These are phyloP conservation scores for Clavispora carvajalis DNA, from an alignment of 805 yeast species.

Conservation along the genomic window DNA sequence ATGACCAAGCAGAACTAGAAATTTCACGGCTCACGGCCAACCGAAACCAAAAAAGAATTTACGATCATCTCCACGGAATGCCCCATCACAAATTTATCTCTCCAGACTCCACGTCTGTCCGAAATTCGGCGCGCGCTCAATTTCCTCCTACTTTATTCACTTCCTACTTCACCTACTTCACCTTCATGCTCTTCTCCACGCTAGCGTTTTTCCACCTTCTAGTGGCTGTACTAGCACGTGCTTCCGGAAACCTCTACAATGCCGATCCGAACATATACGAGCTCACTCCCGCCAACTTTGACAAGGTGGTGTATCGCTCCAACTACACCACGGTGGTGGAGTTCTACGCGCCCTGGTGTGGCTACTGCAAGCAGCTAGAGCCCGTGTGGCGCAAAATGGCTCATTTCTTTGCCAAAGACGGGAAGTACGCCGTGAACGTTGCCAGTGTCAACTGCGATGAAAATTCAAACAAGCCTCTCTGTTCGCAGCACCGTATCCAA, in stretches of 20 bases:
- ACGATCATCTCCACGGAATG: too few species aligned
- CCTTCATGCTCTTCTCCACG: neutral
- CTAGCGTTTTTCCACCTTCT: constrained; percentile 1
- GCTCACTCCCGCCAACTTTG: constrained; percentile 53
- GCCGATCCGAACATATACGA: constrained; percentile 46
- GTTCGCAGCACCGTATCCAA: constrained; percentile 57
- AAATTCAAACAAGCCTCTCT: constrained; percentile 58
- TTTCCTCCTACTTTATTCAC: neutral
- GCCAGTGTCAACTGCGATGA: constrained; percentile 87
- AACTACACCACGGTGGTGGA: constrained; percentile 81
- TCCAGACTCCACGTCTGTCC: neutral
- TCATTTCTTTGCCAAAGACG: constrained; percentile 45
- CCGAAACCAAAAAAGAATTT: too few species aligned
- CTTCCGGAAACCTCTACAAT: constrained; percentile 32
- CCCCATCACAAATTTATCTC: too few species aligned
- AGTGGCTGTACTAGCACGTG: constrained; percentile 7
- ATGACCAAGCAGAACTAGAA: too few species aligned
- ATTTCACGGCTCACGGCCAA: too few species aligned
- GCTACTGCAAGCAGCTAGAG: constrained; percentile 75
- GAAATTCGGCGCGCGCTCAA: neutral
- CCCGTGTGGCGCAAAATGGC: constrained; percentile 64
- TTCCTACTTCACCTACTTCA: neutral
- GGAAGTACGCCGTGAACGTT: constrained; percentile 48
- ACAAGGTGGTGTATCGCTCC: constrained; percentile 57
- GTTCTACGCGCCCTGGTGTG: constrained; percentile 98